Evolutionary conservation across 768 basidiomycete genomes (phyloP).

Genomic region (Mycena epipterygia): DNA sequence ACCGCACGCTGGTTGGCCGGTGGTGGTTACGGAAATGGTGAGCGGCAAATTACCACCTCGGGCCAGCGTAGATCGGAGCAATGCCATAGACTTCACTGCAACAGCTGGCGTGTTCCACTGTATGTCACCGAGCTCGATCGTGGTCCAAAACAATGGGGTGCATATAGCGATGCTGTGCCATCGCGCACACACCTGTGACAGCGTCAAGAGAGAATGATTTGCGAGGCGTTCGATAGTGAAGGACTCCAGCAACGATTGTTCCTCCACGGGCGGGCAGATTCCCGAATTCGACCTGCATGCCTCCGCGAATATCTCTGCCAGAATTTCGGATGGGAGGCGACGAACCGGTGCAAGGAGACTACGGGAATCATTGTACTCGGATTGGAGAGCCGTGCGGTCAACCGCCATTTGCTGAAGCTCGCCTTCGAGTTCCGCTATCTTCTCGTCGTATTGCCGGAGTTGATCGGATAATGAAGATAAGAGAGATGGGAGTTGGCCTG

Average conservation of each 20-base stretch:
- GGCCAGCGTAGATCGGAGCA: not conserved
- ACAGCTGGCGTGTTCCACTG: not conserved
- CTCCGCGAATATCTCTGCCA: not conserved
- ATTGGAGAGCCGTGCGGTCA: not conserved
- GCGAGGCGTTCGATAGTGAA: not conserved
- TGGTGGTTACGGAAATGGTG: not conserved
- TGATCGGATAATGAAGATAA: not conserved
- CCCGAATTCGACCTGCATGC: not conserved
- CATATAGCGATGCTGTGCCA: not conserved
- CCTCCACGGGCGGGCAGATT: not conserved
- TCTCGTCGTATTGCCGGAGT: not conserved
- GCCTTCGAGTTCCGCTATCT: not conserved
- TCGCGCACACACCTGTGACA: not conserved
- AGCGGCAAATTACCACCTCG: not conserved
- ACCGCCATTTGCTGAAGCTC: not conserved
- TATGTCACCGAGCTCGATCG: not conserved
- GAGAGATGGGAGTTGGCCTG: not conserved
- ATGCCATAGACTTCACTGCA: not conserved
- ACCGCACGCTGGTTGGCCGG: too few relatives aligned
- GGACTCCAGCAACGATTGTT: not conserved
- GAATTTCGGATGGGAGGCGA: conserved; percentile 6
- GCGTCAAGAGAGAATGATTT: not conserved
- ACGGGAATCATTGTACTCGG: not conserved
- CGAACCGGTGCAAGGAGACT: not conserved
- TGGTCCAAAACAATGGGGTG: not conserved